Evolutionary conservation across 495 filamentous ascomycete genomes (phyloP), one percentile per base, ranked within the genome.

Genomic region (Aspergillus kassunensis): DNA sequence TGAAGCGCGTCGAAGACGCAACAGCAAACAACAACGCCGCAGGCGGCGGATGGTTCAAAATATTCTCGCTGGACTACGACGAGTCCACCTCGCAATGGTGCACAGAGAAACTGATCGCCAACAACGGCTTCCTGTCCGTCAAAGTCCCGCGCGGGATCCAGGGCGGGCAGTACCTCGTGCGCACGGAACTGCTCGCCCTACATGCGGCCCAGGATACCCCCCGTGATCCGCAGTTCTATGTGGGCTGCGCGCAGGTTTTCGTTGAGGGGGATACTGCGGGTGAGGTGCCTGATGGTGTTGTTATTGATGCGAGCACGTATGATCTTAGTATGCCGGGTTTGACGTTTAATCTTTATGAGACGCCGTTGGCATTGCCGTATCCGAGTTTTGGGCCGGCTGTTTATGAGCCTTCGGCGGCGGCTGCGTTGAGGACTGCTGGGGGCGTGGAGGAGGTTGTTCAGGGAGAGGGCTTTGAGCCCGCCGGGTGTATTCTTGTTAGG

Each of bases 11-110:
- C 4, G 62, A 63, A 41, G 63, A 79, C 45, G 61, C 73, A 3
- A 65, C 64, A 15, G 69, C 69, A 11, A 53, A 49, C 56, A 55
- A 72, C 53, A 68, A 70, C 49, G 77, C 75, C 24, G 62, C 72
- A 23, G 87, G 88, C 4, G 65, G 66, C 49, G 87, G 88, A 18
- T 92, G 88, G 88, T 88, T 92, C 74, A 91, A 90, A 73, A 82
- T 92, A 63, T 87, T 69, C 69, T 72, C 86, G 37, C 76, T 82
- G 27, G 85, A 83, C 41, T 87, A 86, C 60, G 77, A 84, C 58
- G 53, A 68, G 2, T 39, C 37, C 6, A 56, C 61, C 40, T 70
- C 71, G 3, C 68, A 78, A 50, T 90, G 85, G 81, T 88, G 88
- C 56, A 85, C 84, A 1, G 76, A 87, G 53, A 80, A 80, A 37